Evolutionary conservation across 2,329 filamentous ascomycete genomes (phyloP), one percentile per base, ranked within the genome.

Genomic region (Penicillium sumatraense): DNA sequence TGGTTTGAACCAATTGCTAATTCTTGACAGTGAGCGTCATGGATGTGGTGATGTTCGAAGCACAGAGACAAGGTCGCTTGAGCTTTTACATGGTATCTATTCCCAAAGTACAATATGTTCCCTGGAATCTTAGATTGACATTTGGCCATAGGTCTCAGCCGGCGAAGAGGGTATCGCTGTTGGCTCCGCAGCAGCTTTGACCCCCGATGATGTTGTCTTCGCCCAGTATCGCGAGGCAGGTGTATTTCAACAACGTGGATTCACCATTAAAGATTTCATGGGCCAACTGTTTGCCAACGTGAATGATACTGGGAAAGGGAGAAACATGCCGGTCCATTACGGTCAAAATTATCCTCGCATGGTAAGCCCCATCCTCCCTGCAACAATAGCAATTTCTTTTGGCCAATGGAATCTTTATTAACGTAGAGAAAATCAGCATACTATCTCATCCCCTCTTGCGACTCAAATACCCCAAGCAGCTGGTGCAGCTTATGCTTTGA

Each of bases 241-340:
- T 1, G 89, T 97, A 5, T 95, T 96, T 72, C 85, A 89, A 62
- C 89, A 97, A 73, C 86, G 95, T 33, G 95, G 95, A 3, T 97
- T 93, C 72, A 90, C 86, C 0, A 81, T 96, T 42, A 86, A 87
- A 45, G 87, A 98, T 56, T 98, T 98, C 69, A 98, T 99, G 95
- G 89, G 86, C 65, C 95, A 99, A 73, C 78, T 99, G 8, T 97
- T 98, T 76, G 87, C 93, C 18, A 98, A 96, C 70, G 83, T 80
- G 51, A 85, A 91, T 60, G 95, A 99, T 66, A 75, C 81, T 0
- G 93, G 93, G 1, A 84, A 82, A 57, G 95, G 93, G 1, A 86
- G 93, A 59, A 98, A 96, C 68, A 99, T 99, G 95, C 95, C 95
- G 0, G 90, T 98, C 13, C 95, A 99, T 75, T 99, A 98, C 68